These are phyloP conservation scores for Beauveria varroae DNA, from an alignment of 2,329 filamentous ascomycete genomes.

Conservation along the genomic window DNA sequence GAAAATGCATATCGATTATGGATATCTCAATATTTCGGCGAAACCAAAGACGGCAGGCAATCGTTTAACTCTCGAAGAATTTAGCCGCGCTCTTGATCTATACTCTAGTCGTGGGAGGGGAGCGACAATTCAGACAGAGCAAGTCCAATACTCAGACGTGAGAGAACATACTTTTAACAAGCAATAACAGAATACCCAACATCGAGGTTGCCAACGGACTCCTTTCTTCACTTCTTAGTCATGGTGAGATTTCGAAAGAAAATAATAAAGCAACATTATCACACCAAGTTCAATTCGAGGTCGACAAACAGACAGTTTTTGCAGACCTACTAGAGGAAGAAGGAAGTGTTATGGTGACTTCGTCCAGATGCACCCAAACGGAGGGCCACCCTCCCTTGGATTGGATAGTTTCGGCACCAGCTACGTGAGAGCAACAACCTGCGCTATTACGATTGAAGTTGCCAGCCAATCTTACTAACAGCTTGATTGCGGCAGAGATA, in stretches of 20 bases:
- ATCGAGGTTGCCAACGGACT: background rate
- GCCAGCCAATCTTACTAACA: background rate
- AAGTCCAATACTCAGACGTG: background rate
- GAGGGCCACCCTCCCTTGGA: background rate
- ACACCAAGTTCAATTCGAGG: background rate
- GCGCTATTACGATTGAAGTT: background rate
- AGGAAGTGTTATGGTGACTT: background rate
- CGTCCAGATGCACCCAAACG: background rate
- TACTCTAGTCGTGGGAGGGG: slow-evolving; percentile 23
- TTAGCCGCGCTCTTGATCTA: slow-evolving; percentile 18
- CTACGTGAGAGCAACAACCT: slow-evolving; percentile 22
- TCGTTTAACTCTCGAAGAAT: slow-evolving; percentile 19
- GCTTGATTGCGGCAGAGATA: background rate
- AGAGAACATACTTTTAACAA: background rate
- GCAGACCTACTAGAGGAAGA: background rate
- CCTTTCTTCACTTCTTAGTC: background rate
- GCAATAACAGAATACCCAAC: background rate
- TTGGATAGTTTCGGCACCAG: slow-evolving; percentile 26
- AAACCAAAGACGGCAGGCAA: slow-evolving; percentile 20
- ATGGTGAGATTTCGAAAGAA: background rate
- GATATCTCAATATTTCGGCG: slow-evolving; percentile 19
- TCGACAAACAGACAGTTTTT: background rate
- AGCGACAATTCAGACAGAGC: slow-evolving; percentile 22
- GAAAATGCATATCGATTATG: slow-evolving; percentile 27
- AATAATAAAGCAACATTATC: background rate